These are phyloP conservation scores for Adansonia madagascariensis DNA, from an alignment of 441 rosid genomes.

Conservation along the genomic window DNA sequence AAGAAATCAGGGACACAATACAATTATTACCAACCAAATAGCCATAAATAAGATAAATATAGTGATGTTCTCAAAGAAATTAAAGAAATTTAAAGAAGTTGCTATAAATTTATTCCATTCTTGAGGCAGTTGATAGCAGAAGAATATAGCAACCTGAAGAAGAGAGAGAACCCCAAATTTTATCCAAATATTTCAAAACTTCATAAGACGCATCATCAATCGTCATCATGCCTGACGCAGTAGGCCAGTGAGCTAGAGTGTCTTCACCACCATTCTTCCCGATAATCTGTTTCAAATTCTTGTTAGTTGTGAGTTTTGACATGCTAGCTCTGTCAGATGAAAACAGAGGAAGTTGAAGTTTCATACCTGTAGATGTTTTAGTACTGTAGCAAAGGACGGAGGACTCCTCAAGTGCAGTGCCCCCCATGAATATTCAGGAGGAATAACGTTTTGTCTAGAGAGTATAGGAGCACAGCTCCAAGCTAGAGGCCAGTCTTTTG, in stretches of 20 bases:
- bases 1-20: neutral
- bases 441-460: slow-evolving; percentile 75
- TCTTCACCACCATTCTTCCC: slow-evolving; percentile 97
- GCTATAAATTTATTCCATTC: slow-evolving; percentile 2
- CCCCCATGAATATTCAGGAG: slow-evolving; percentile 93
- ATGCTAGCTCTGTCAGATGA: slow-evolving; percentile 25
- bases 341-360: slow-evolving; percentile 24
- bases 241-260: slow-evolving; percentile 98
- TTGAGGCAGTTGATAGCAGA: slow-evolving; percentile 18
- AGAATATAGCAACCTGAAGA: slow-evolving; percentile 62
- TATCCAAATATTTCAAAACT: slow-evolving; percentile 86
- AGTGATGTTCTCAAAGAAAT: slow-evolving; percentile 2
- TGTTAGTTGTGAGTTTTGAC: slow-evolving; percentile 30
- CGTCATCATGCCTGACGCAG: slow-evolving; percentile 72
- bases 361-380: slow-evolving; percentile 86
- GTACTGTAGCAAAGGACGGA: slow-evolving; percentile 76
- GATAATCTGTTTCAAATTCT: slow-evolving; percentile 55
- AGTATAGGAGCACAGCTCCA: slow-evolving; percentile 94
- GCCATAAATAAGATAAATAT: neutral
- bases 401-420: slow-evolving; percentile 87
- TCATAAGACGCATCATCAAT: slow-evolving; percentile 79
- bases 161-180: slow-evolving; percentile 82
- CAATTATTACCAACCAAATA: neutral
- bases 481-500: slow-evolving; percentile 95
- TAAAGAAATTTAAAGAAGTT: neutral